These are phyloP conservation scores for Rubia tinctorum DNA, from an alignment of 305 asterid species.

Conservation along the genomic window DNA sequence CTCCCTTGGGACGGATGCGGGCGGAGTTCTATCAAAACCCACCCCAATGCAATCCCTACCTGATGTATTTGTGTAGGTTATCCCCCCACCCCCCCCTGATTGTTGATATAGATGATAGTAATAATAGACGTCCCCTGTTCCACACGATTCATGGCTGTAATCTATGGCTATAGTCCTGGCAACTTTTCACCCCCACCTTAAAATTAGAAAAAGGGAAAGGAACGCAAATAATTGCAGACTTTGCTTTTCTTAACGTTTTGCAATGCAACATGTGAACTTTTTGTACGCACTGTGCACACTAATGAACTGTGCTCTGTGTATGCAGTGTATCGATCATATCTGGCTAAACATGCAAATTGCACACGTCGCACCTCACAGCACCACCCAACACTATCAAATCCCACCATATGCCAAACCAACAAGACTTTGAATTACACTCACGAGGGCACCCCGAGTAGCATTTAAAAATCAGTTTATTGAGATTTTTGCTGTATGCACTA, in stretches of 20 bases:
- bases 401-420: background rate
- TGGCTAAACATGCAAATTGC: background rate
- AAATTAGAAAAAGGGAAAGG: background rate
- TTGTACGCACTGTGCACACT: background rate
- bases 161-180: background rate
- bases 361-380: background rate
- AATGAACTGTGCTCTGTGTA: background rate
- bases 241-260: background rate
- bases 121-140: too few relatives aligned
- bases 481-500: background rate
- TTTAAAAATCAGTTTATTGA: background rate
- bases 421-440: background rate
- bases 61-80: too few relatives aligned
- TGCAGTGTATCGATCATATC: background rate
- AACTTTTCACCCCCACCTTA: background rate
- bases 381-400: background rate
- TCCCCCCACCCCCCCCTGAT: too few relatives aligned
- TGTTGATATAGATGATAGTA: too few relatives aligned
- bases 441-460: background rate
- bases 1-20: too few relatives aligned
- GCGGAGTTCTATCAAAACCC: too few relatives aligned
- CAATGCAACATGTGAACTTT: conserved; percentile 6
- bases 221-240: background rate
- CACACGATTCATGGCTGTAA: too few relatives aligned
- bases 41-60: too few relatives aligned